phyloP scores from a whole-genome alignment of 306 rosid species.

The Ochetophila trinervis region DNA sequence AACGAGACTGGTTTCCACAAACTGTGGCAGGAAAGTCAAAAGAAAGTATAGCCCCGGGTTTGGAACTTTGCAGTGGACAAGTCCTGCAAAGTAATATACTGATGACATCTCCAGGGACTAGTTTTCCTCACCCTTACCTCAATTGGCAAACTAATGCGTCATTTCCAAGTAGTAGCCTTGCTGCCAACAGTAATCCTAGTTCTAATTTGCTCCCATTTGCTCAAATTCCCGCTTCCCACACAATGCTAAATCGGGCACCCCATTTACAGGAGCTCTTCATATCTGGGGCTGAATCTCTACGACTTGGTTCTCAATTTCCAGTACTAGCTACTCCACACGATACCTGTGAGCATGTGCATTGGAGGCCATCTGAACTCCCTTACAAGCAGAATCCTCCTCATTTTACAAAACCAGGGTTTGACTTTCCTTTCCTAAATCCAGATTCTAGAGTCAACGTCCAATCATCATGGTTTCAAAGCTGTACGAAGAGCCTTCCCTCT shows the following conservation, averaged over 20 bases:
- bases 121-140: conserved; percentile 37
- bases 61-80: conserved; percentile 33
- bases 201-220: conserved; percentile 36
- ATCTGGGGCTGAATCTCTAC: conserved; percentile 52
- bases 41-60: conserved; percentile 30
- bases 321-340: conserved; percentile 35
- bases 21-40: conserved; percentile 33
- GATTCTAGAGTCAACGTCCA: conserved; percentile 44
- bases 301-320: conserved; percentile 40
- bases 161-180: conserved; percentile 41
- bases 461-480: conserved; percentile 49
- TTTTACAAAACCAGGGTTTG: conserved; percentile 44
- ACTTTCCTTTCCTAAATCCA: conserved; percentile 67
- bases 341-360: conserved; percentile 29
- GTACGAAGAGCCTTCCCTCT: conserved; percentile 44
- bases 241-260: conserved; percentile 35
- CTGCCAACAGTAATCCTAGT: conserved; percentile 35
- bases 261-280: conserved; percentile 42
- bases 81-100: conserved; percentile 29
- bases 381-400: conserved; percentile 43
- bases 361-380: conserved; percentile 44
- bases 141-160: conserved; percentile 34
- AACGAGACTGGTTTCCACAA: conserved; percentile 41
- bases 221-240: conserved; percentile 39
- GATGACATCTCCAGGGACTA: conserved; percentile 30